Evolutionary conservation across 345 rosid species (phyloP).

Genomic region (Leavenworthia alabamica): DNA sequence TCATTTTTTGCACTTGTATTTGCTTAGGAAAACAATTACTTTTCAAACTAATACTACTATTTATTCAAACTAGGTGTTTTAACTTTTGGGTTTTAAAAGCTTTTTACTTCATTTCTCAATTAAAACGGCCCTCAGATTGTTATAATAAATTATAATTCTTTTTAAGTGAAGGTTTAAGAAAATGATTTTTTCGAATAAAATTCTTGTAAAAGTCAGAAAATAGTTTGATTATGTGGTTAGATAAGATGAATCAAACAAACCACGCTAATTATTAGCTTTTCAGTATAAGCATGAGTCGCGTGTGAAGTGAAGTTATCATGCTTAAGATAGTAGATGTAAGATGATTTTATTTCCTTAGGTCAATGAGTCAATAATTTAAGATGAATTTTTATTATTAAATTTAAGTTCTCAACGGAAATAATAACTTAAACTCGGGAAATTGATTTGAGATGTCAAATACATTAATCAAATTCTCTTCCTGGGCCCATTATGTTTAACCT

Average conservation of each 20-base stretch:
- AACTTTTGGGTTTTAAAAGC: neutral
- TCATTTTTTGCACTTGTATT: neutral
- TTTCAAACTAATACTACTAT: neutral
- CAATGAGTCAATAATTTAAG: slow-evolving; percentile 12
- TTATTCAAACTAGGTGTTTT: neutral
- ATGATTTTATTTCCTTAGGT: neutral
- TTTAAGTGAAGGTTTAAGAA: neutral
- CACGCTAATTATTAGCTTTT: slow-evolving; percentile 1
- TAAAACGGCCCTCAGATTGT: neutral
- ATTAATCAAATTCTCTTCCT: neutral
- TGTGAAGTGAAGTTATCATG: slow-evolving; percentile 17
- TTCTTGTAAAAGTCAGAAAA: too few relatives aligned
- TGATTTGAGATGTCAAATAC: neutral
- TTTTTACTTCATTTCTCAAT: neutral
- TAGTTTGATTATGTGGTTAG: slow-evolving; percentile 1
- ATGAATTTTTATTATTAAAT: slow-evolving; percentile 7
- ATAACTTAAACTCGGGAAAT: slow-evolving; percentile 2
- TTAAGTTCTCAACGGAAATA: neutral
- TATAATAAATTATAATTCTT: neutral
- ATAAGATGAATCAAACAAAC: neutral
- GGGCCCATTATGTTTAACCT: neutral
- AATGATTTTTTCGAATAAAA: neutral
- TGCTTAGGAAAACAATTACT: neutral
- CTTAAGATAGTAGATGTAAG: neutral
- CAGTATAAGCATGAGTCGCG: slow-evolving; percentile 14